Base-by-base conservation (phyloP, 805 yeast genomes). In the Saccharomycopsis javanensis region DNA sequence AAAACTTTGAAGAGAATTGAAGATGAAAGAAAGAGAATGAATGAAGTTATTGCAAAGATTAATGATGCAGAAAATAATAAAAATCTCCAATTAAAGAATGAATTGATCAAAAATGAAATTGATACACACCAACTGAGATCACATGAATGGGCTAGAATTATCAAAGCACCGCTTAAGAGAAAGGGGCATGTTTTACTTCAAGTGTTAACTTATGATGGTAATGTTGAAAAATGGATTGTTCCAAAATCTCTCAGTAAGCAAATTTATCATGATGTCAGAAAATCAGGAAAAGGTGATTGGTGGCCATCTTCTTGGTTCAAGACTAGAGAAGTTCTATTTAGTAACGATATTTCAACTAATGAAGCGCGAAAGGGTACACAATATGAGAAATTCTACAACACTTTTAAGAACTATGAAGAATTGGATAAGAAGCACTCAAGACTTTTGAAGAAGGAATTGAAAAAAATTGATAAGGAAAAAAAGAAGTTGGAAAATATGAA, bases 251-350 rank as follows among this genome's bases (percentile, higher is more conserved):
- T 79, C 56, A 86, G 88, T 5, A 81, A 81, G 60, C 85, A 81
- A 60, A 81, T 75, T 1, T 94, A 88, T 64, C 95, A 88, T 66
- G 98, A 94, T 72, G 96, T 96, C 0, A 77, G 97, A 56, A 92
- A 94, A 68, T 80, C 88, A 0, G 70, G 69, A n/a, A 79, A 80
- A 66, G 96, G 97, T 23, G 99, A 94, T 67, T 70, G 84, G 55
- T 94, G 98, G 99, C 84, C 86, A 0, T 69, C 83, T 42, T 86
- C 78, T 35, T 42, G 48, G 48, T 83, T 83, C 2, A 86, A 85
- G 67, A 74, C 80, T 1, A 76, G 74, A 30, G 63, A 71, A 2
- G 67, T 67, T 51, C 28, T 60, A 7, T 53, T 51, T 20, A 72
- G 74, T 3, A 69, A 66, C 48, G 69, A 71, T 45, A 72, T 71